Conservation (phyloP, 352 stramenopile species). For the Globisporangium abappressorium region DNA sequence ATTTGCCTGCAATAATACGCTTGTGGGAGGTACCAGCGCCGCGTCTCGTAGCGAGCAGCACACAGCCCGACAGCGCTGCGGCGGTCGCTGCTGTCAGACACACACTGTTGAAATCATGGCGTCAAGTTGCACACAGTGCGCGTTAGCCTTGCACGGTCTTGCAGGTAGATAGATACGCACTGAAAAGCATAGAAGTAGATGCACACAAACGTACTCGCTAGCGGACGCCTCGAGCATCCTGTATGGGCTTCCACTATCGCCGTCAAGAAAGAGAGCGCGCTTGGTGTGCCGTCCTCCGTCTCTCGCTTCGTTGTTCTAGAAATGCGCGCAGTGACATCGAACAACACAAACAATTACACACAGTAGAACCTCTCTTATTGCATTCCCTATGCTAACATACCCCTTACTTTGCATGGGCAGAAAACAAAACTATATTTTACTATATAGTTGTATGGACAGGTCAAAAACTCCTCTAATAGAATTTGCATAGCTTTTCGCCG, state of each 20-base stretch:
- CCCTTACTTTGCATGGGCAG: too few relatives aligned
- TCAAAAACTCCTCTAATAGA: too few relatives aligned
- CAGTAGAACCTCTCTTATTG: too few relatives aligned
- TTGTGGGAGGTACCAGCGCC: conserved; percentile 18
- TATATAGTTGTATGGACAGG: too few relatives aligned
- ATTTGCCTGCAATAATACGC: conserved; percentile 61
- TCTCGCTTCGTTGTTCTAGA: neutral
- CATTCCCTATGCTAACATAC: too few relatives aligned
- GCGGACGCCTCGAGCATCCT: neutral
- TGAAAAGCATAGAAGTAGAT: neutral
- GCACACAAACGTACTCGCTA: neutral
- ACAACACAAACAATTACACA: too few relatives aligned
- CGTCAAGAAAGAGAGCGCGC: neutral
- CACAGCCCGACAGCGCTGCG: conserved; percentile 29
- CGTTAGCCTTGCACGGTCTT: neutral
- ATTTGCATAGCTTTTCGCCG: too few relatives aligned
- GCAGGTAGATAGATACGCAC: neutral
- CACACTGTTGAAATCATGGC: neutral
- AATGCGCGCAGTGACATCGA: neutral
- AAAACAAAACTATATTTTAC: too few relatives aligned
- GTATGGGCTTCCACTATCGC: neutral
- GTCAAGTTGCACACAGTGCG: neutral
- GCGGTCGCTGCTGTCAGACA: conserved; percentile 18
- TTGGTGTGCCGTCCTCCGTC: neutral
- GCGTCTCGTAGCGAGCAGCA: conserved; percentile 24